A percentile compares a stretch with the other conserved stretches of the same genome.
phyloP scores from a whole-genome alignment of 139 green algal genomes.

The Pseudopediastrum boryanum region DNA sequence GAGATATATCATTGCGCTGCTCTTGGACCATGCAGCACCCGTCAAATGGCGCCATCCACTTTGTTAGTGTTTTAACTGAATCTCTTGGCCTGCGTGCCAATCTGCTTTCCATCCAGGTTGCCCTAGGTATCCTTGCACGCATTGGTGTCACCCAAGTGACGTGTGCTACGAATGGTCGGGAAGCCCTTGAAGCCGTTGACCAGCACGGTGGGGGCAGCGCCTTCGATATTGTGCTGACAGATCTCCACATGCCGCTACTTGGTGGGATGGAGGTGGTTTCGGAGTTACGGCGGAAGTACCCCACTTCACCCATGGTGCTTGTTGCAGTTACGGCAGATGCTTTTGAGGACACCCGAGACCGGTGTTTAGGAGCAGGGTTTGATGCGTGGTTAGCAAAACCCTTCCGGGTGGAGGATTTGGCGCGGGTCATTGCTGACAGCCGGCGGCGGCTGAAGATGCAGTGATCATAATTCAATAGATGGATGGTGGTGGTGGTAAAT shows the following conservation, averaged over 20 bases:
- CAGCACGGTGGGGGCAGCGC: conserved; percentile 54
- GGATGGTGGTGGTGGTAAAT: too few relatives aligned
- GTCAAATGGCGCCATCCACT: too few relatives aligned
- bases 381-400: conserved; percentile 83
- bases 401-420: conserved; percentile 80
- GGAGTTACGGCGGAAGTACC: conserved; percentile 56
- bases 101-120: conserved; percentile 50
- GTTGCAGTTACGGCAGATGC: conserved; percentile 83
- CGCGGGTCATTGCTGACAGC: conserved; percentile 46
- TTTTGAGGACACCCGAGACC: conserved; percentile 79
- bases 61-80: too few relatives aligned
- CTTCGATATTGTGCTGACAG: conserved; percentile 88
- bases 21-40: too few relatives aligned
- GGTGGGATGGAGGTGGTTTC: conserved; percentile 71
- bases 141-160: too few relatives aligned
- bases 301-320: conserved; percentile 40
- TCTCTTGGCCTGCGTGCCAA: too few relatives aligned
- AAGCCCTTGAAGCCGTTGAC: conserved; percentile 57
- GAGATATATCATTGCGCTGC: too few relatives aligned
- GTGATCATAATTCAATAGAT: too few relatives aligned
- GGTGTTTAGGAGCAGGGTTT: conserved; percentile 75
- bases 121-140: conserved; percentile 65
- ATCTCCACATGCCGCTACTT: conserved; percentile 93
- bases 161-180: conserved; percentile 54
- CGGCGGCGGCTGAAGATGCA: conserved; percentile 6